phyloP scores from a whole-genome alignment of 2,329 filamentous ascomycete species.

The Chalara sp. region DNA sequence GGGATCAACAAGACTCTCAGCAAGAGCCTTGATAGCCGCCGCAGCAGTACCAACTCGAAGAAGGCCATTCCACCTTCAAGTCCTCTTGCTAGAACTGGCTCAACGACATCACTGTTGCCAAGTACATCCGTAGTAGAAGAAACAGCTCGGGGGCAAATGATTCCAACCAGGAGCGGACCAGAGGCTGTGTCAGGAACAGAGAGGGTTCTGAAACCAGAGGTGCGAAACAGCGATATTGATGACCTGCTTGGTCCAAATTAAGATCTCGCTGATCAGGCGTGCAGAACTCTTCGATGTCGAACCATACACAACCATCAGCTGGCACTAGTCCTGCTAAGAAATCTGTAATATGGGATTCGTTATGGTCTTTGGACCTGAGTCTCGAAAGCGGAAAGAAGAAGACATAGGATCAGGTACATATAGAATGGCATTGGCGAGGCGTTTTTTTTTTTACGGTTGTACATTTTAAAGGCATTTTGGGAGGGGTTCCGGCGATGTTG shows the following conservation, averaged over 20 bases:
- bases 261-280: slow-evolving; percentile 19
- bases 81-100: slow-evolving; percentile 17
- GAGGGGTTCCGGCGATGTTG: too few species aligned
- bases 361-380: slow-evolving; percentile 55
- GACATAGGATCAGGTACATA: slow-evolving; percentile 7
- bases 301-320: slow-evolving; percentile 1
- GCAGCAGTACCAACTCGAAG: slow-evolving; percentile 80
- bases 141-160: slow-evolving; percentile 14
- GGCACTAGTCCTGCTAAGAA: slow-evolving; percentile 33
- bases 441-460: not conserved
- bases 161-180: slow-evolving; percentile 9
- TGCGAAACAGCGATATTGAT: slow-evolving; percentile 21
- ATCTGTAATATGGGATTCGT: slow-evolving; percentile 53
- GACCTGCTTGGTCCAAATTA: slow-evolving; percentile 20
- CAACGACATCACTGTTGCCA: slow-evolving; percentile 16
- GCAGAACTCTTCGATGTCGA: slow-evolving; percentile 14
- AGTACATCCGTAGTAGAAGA: slow-evolving; percentile 12
- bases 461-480: too few species aligned
- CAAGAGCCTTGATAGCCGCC: slow-evolving; percentile 84
- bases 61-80: slow-evolving; percentile 51
- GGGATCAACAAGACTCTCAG: slow-evolving; percentile 72
- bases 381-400: slow-evolving; percentile 37
- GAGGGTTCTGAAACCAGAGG: slow-evolving; percentile 16
- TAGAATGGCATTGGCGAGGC: slow-evolving; percentile 1
- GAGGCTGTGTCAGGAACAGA: slow-evolving; percentile 5